These are phyloP conservation scores for Chalaropsis thielavioides DNA, from an alignment of 2,329 filamentous ascomycete species.

Conservation along the genomic window DNA sequence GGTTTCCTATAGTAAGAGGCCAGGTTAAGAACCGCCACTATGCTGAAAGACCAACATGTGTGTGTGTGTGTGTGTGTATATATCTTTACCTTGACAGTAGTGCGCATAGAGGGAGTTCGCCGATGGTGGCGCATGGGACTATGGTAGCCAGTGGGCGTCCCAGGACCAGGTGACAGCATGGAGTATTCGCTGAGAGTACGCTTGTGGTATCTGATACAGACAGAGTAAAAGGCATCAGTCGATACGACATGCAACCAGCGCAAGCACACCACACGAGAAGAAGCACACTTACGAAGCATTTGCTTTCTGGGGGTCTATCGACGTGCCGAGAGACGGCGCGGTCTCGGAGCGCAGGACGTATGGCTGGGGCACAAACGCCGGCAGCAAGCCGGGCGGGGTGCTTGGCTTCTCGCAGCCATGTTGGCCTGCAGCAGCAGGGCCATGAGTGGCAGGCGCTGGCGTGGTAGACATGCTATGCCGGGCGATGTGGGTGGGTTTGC, in stretches of 20 bases:
- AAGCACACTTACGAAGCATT: constrained; percentile 8
- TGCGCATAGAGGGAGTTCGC: constrained; percentile 42
- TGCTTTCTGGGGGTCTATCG: not conserved
- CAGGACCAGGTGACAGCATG: constrained; percentile 14
- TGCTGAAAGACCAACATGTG: not conserved
- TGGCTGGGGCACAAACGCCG: constrained; percentile 10
- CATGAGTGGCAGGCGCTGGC: not conserved
- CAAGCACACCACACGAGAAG: not conserved
- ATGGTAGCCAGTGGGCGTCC: constrained; percentile 11
- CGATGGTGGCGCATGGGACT: constrained; percentile 45
- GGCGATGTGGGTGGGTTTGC: too few species aligned
- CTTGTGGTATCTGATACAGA: constrained; percentile 14
- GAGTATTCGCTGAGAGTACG: constrained; percentile 15
- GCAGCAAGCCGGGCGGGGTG: constrained; percentile 6
- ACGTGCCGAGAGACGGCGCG: not conserved
- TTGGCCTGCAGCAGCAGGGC: not conserved
- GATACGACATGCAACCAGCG: not conserved
- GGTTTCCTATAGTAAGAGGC: constrained; percentile 50
- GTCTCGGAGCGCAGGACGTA: constrained; percentile 9
- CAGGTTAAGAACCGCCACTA: not conserved
- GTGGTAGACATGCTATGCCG: not conserved
- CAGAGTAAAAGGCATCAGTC: not conserved
- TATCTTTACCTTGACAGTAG: constrained; percentile 39
- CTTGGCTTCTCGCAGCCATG: not conserved
- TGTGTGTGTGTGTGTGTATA: too few species aligned